Conservation (phyloP, 768 basidiomycete species). For the Mycena latifolia region DNA sequence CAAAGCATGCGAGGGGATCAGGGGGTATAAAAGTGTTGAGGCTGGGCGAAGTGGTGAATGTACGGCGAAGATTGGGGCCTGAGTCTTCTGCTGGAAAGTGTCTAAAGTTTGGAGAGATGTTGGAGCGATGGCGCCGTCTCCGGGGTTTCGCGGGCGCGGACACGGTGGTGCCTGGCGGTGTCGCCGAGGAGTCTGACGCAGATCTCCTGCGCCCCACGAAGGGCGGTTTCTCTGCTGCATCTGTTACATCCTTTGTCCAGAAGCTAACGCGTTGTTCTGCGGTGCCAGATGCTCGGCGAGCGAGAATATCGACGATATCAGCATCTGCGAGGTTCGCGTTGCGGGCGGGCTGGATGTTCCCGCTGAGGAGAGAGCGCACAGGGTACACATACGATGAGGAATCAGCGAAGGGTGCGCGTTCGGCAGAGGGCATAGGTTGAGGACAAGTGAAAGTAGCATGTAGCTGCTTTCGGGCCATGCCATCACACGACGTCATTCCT, state of each 20-base stretch:
- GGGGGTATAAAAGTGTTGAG: conserved; percentile 26
- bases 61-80: conserved; percentile 40
- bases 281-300: conserved; percentile 7
- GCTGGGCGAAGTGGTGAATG: conserved; percentile 20
- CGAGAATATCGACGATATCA: conserved; percentile 7
- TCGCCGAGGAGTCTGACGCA: conserved; percentile 25
- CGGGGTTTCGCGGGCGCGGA: conserved; percentile 10
- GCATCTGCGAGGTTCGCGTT: background rate
- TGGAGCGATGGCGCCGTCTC: conserved; percentile 19
- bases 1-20: conserved; percentile 34
- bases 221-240: background rate
- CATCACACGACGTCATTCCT: too few species aligned
- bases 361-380: conserved; percentile 52
- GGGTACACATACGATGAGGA: conserved; percentile 54
- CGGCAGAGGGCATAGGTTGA: too few species aligned
- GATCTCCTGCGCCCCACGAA: conserved; percentile 22
- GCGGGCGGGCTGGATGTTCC: conserved; percentile 49
- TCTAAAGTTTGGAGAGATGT: conserved; percentile 44
- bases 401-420: too few species aligned
- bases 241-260: background rate
- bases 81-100: conserved; percentile 48
- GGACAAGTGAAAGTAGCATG: too few species aligned
- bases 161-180: background rate
- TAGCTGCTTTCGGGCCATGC: too few species aligned
- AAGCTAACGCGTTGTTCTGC: background rate